A percentile compares a stretch with the other conserved stretches of the same genome.
Conservation (phyloP, 306 rosid genomes). For the Pachyrhizus erosus region DNA sequence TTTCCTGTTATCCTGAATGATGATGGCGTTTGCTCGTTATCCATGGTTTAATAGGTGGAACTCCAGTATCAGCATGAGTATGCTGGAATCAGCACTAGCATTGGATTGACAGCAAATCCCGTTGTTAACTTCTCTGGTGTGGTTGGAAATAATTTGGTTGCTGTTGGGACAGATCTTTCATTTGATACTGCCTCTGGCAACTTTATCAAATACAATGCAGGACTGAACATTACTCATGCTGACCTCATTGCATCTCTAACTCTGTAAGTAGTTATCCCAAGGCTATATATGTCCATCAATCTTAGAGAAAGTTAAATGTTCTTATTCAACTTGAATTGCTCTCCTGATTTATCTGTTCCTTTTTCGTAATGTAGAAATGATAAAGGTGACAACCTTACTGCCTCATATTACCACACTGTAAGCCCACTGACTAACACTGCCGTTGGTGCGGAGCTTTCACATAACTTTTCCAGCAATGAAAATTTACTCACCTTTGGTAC, state of each 20-base stretch:
- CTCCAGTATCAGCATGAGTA: slow-evolving; percentile 91
- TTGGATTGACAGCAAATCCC: slow-evolving; percentile 92
- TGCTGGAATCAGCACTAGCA: slow-evolving; percentile 89
- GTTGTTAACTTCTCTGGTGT: slow-evolving; percentile 87
- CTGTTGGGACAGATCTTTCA: slow-evolving; percentile 85
- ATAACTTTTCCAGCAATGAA: slow-evolving; percentile 76
- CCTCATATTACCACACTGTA: slow-evolving; percentile 82
- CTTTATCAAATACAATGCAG: slow-evolving; percentile 80
- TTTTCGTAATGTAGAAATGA: slow-evolving; percentile 64
- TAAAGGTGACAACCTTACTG: slow-evolving; percentile 75
- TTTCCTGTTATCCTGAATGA: slow-evolving; percentile 2
- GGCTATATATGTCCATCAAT: background rate
- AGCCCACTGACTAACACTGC: slow-evolving; percentile 87
- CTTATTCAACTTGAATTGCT: background rate
- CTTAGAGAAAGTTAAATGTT: background rate
- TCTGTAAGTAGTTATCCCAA: slow-evolving; percentile 59
- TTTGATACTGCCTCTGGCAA: slow-evolving; percentile 89
- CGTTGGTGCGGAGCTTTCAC: slow-evolving; percentile 91
- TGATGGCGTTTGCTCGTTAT: background rate
- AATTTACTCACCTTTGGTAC: slow-evolving; percentile 82
- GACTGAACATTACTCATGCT: slow-evolving; percentile 73
- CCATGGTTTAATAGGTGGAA: slow-evolving; percentile 67
- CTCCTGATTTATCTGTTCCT: slow-evolving; percentile 17
- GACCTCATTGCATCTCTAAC: slow-evolving; percentile 84
- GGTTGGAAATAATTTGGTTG: slow-evolving; percentile 67